Base-by-base conservation (phyloP, 2,329 filamentous ascomycete genomes). In the Colletotrichum spinosum region DNA sequence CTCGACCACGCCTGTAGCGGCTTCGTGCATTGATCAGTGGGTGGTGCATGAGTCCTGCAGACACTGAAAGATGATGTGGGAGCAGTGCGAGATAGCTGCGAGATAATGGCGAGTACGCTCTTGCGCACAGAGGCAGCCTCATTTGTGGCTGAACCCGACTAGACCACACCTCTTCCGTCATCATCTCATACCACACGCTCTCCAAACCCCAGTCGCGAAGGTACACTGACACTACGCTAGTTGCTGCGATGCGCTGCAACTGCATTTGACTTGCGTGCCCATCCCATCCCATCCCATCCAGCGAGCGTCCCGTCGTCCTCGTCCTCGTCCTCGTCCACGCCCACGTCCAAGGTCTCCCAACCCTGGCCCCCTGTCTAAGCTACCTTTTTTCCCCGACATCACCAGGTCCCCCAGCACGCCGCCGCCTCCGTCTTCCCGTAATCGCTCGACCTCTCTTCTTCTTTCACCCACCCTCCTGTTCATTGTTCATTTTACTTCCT, bases 121-220 rank as follows among this genome's bases (percentile, higher is more conserved):
- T 12, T 39, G 50, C 11, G n/a, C 53, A 33, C 53, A 55, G 49
- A 41, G 56, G 52, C 46, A 50, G 39, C 62, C 53, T 59, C 58
- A 66, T 53, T 25, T 44, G 63, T 66, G 52, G 53, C 63, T 53
- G 57, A 62, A 62, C n/a, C 41, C 58, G 39, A 53, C 25, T 25
- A 25, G 25, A 25, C 9, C 52, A 62, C 58, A 56, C 37, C 42
- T 62, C 58, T 66, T 66, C 58, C 63, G 63, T 66, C 63, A 66
- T 66, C 63, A 63, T 66, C 63, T 58, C 63, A 65, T 62, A 38
- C 55, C 42, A 12, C 42, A 25, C 25, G 4, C 17, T 17, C 17
- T 17, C 17, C 17, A 17, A 17, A 17, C 17, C 17, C 17, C 25
- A 25, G 25, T 25, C 25, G 25, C 25, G 25, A 25, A 25, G 25